phyloP scores from a whole-genome alignment of 2,329 filamentous ascomycete species.

The Penicillium sp. region DNA sequence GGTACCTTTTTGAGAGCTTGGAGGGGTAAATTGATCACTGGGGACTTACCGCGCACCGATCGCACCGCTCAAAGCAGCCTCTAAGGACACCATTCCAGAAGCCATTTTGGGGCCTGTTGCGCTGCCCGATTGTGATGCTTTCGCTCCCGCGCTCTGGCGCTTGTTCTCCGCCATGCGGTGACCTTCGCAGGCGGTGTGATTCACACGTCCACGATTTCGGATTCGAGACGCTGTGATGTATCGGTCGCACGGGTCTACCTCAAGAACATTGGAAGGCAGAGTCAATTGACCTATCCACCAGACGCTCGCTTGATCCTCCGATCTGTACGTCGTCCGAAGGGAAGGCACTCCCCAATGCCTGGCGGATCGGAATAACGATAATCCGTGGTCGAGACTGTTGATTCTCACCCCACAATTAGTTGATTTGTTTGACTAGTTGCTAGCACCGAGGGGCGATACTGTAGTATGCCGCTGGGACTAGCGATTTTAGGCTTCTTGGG shows the following conservation, averaged over 20 bases:
- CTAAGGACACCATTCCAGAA: conserved; percentile 49
- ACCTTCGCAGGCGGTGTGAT: conserved; percentile 17
- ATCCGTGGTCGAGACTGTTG: background rate
- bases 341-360: background rate
- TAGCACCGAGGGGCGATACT: background rate
- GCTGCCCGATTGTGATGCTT: conserved; percentile 43
- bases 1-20: background rate
- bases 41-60: conserved; percentile 59
- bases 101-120: conserved; percentile 37
- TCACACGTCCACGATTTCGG: conserved; percentile 6
- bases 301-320: background rate
- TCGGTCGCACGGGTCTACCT: background rate
- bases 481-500: too few relatives aligned
- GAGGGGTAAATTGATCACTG: background rate
- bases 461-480: too few relatives aligned
- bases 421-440: too few relatives aligned
- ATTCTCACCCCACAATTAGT: background rate
- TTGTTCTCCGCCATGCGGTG: conserved; percentile 57
- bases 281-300: background rate
- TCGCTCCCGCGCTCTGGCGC: conserved; percentile 55
- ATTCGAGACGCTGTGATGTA: background rate
- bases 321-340: background rate
- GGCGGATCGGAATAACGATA: background rate
- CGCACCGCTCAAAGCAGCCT: conserved; percentile 57
- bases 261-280: conserved; percentile 3